phyloP scores from a whole-genome alignment of 2,329 filamentous ascomycete species.

The Diplocarpon mali region DNA sequence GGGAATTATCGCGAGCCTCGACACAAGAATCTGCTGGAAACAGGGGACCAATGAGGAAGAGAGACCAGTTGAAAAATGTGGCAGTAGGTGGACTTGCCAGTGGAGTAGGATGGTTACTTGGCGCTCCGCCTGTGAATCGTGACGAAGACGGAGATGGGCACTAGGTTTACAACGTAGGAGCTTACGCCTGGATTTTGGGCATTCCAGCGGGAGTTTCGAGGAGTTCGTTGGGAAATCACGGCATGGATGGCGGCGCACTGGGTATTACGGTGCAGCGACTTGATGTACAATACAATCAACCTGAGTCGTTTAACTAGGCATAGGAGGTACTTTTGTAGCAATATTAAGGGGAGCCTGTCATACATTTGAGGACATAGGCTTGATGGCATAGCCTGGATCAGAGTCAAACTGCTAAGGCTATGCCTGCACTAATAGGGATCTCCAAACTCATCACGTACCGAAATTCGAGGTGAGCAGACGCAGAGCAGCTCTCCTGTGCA shows the following conservation, averaged over 20 bases:
- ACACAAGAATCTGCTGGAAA: conserved; percentile 5
- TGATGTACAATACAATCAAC: neutral
- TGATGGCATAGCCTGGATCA: too few species aligned
- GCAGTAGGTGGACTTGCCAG: conserved; percentile 57
- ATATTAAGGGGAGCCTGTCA: too few species aligned
- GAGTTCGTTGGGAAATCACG: neutral
- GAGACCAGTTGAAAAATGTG: conserved; percentile 58
- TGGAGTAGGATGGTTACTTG: conserved; percentile 57
- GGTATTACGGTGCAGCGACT: conserved; percentile 1
- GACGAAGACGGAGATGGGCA: neutral
- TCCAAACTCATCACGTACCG: too few species aligned
- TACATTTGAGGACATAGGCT: too few species aligned
- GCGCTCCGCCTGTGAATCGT: conserved; percentile 30
- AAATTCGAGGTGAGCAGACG: too few species aligned
- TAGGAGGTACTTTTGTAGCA: too few species aligned
- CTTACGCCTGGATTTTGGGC: neutral
- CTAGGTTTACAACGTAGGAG: neutral
- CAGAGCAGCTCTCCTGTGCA: too few species aligned
- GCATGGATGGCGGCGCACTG: neutral
- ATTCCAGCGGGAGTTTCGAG: neutral
- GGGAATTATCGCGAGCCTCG: conserved; percentile 5
- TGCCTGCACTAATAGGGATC: too few species aligned
- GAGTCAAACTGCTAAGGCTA: too few species aligned
- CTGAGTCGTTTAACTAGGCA: too few species aligned
- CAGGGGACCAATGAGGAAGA: conserved; percentile 45